Percentiles rank a stretch among this genome's conserved stretches.
Conservation (phyloP, 2,329 filamentous ascomycete genomes). For the Colletotrichum spaethianum region DNA sequence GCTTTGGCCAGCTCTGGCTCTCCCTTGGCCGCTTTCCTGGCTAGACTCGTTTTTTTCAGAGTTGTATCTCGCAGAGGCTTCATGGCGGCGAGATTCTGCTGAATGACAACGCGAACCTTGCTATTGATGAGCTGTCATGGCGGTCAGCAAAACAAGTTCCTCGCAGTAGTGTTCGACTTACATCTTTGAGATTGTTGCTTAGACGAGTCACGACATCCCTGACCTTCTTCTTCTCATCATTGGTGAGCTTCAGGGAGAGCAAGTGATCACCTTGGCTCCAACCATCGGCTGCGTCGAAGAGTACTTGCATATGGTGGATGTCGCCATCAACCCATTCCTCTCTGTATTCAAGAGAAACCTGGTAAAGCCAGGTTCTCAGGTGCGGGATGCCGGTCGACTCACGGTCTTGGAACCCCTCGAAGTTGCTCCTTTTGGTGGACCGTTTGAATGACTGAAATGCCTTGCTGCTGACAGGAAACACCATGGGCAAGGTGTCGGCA, state of each 20-base stretch:
- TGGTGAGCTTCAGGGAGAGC: neutral
- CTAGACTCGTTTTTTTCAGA: neutral
- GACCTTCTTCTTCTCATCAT: neutral
- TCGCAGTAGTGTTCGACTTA: neutral
- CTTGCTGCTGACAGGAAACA: conserved; percentile 40
- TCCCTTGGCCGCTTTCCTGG: neutral
- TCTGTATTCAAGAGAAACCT: conserved; percentile 25
- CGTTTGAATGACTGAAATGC: conserved; percentile 24
- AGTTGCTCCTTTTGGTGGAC: neutral
- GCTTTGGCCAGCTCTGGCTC: neutral
- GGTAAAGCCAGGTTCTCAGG: conserved; percentile 33
- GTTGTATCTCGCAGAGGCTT: conserved; percentile 16
- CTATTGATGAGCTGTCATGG: neutral
- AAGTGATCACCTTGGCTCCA: conserved; percentile 13
- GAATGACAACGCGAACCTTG: neutral
- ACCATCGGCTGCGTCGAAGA: conserved; percentile 36
- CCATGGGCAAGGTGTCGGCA: neutral
- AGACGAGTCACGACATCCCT: neutral
- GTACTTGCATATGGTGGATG: conserved; percentile 25
- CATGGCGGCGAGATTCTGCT: neutral
- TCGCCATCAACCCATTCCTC: conserved; percentile 30
- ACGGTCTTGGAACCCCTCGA: conserved; percentile 16
- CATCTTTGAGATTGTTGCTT: neutral
- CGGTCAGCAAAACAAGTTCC: neutral
- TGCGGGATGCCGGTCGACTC: conserved; percentile 37